These are phyloP conservation scores for Epichloe aotearoae DNA, from an alignment of 2,329 filamentous ascomycete genomes.

Conservation along the genomic window DNA sequence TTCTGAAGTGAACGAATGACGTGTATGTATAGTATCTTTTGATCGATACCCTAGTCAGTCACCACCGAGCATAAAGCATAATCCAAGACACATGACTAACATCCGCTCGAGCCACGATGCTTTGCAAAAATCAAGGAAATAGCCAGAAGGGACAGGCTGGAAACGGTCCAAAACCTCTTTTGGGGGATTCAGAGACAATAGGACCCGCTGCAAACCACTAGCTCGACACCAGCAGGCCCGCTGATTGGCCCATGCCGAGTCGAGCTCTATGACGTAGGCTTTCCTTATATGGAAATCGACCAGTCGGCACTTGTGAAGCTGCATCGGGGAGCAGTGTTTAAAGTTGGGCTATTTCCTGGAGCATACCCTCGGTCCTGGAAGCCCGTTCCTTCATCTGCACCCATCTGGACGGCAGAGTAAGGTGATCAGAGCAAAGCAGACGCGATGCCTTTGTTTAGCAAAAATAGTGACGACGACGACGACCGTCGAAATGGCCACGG, in stretches of 20 bases:
- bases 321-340: background rate
- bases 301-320: background rate
- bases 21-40: too few species aligned
- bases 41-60: too few species aligned
- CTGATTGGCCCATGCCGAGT: background rate
- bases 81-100: too few species aligned
- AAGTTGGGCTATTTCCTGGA: background rate
- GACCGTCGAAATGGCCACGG: constrained; percentile 9
- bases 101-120: too few species aligned
- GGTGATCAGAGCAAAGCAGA: background rate
- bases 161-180: too few species aligned
- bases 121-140: too few species aligned
- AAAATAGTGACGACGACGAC: constrained; percentile 13
- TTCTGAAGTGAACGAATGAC: too few species aligned
- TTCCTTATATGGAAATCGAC: constrained; percentile 1
- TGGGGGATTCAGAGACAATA: background rate
- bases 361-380: background rate
- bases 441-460: constrained; percentile 23
- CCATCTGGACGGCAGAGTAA: background rate
- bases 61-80: too few species aligned
- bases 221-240: background rate
- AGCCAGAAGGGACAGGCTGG: too few species aligned
- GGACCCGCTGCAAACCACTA: background rate
- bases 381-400: background rate
- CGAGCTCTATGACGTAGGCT: constrained; percentile 5